Conservation (phyloP, 164 flowering plant species). For the Paratinospora sagittata region DNA sequence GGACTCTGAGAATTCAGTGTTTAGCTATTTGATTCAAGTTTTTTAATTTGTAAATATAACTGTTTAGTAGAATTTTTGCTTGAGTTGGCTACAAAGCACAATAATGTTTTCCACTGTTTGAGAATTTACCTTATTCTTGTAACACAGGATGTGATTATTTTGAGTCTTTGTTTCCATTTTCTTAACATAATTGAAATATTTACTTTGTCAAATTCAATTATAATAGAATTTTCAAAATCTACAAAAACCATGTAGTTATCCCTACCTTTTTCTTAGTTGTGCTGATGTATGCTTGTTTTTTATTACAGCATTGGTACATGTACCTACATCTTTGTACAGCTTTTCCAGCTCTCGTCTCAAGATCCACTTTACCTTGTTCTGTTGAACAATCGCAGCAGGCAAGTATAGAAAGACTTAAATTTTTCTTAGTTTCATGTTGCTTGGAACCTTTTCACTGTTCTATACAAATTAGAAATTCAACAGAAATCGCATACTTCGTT, state of each 20-base stretch:
- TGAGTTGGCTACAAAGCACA: background rate
- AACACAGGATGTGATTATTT: background rate
- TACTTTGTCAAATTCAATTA: background rate
- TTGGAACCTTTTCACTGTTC: background rate
- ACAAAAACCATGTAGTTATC: background rate
- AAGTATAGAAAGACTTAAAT: slow-evolving; percentile 27
- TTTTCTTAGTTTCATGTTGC: background rate
- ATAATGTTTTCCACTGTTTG: background rate
- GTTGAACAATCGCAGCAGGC: slow-evolving; percentile 48
- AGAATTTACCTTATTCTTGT: background rate
- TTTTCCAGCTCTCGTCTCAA: slow-evolving; percentile 48
- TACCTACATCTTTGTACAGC: slow-evolving; percentile 51
- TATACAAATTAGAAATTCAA: background rate
- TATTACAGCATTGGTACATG: slow-evolving; percentile 59
- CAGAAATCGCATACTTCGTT: too few species aligned
- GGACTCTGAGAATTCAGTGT: too few species aligned
- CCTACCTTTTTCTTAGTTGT: background rate
- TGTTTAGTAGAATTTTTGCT: background rate
- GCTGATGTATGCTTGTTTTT: slow-evolving; percentile 4
- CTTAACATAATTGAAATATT: background rate
- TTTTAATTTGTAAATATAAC: background rate
- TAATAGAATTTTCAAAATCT: too few species aligned
- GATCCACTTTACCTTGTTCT: slow-evolving; percentile 64
- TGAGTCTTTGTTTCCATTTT: background rate
- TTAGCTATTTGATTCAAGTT: too few species aligned